phyloP scores from a whole-genome alignment of 495 filamentous ascomycete genomes.

The Monascus purpureus region DNA sequence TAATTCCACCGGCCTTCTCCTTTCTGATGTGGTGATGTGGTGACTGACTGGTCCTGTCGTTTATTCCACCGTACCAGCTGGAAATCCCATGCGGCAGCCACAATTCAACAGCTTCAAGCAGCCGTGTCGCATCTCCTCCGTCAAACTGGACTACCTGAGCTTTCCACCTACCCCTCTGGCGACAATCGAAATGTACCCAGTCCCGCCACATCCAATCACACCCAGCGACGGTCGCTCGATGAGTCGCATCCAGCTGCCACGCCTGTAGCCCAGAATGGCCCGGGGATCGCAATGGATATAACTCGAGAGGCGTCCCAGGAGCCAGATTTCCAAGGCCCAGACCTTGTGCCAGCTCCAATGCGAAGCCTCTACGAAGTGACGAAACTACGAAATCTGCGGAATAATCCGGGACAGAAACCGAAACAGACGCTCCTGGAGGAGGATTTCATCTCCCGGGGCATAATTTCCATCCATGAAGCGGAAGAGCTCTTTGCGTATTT shows the following conservation, averaged over 20 bases:
- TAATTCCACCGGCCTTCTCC: neutral
- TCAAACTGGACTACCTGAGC: constrained; percentile 24
- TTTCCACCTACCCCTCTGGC: constrained; percentile 22
- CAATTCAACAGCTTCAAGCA: constrained; percentile 28
- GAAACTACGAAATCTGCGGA: constrained; percentile 38
- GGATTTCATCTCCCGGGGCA: constrained; percentile 37
- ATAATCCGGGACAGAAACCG: constrained; percentile 27
- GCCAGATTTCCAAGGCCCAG: constrained; percentile 30
- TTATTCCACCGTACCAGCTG: constrained; percentile 20
- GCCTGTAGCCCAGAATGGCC: constrained; percentile 17
- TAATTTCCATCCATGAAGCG: constrained; percentile 35
- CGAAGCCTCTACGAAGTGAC: constrained; percentile 47
- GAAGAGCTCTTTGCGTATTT: constrained; percentile 38
- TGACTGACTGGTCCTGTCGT: neutral
- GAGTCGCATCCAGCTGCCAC: constrained; percentile 11
- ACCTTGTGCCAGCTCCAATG: constrained; percentile 42
- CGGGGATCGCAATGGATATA: constrained; percentile 22
- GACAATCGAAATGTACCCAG: constrained; percentile 18
- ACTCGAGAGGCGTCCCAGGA: constrained; percentile 41
- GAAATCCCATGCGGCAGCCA: constrained; percentile 29
- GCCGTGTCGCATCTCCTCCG: constrained; percentile 32
- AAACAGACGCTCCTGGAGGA: constrained; percentile 33
- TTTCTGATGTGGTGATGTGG: neutral
- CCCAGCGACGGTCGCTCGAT: constrained; percentile 14
- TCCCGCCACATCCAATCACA: constrained; percentile 18